phyloP scores from a whole-genome alignment of 2,329 filamentous ascomycete genomes.

The Hawksworthiomyces lignivorus region DNA sequence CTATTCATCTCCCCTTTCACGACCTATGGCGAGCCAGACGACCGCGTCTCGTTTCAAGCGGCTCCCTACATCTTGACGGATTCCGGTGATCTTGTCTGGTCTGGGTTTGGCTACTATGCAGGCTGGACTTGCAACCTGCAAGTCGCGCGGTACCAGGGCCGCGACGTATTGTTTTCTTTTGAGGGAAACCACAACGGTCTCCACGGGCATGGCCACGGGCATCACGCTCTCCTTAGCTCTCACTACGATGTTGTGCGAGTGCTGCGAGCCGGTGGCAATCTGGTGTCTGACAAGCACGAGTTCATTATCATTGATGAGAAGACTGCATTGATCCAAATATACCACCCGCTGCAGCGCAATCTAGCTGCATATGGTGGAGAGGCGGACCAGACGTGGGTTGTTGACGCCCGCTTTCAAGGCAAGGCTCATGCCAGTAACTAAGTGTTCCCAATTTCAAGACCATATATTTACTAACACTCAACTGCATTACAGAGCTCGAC shows the following conservation, averaged over 20 bases:
- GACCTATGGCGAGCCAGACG: conserved; percentile 15
- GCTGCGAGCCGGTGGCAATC: conserved; percentile 43
- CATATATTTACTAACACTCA: neutral
- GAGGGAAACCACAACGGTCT: conserved; percentile 44
- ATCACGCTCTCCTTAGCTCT: conserved; percentile 44
- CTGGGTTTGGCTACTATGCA: conserved; percentile 43
- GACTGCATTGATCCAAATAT: conserved; percentile 46
- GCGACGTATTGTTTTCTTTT: conserved; percentile 45
- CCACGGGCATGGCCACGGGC: conserved; percentile 47
- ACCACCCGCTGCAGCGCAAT: conserved; percentile 40
- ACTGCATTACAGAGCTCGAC: conserved; percentile 31
- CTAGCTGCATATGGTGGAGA: conserved; percentile 37
- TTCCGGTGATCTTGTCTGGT: conserved; percentile 50
- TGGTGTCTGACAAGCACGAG: conserved; percentile 46
- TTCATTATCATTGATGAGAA: conserved; percentile 45
- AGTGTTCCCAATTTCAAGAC: too few relatives aligned
- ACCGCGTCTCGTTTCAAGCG: conserved; percentile 32
- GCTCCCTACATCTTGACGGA: conserved; percentile 49
- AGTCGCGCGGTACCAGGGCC: conserved; percentile 38
- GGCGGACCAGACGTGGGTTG: conserved; percentile 46
- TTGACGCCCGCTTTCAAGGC: conserved; percentile 47
- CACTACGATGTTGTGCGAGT: conserved; percentile 47
- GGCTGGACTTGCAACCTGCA: conserved; percentile 49
- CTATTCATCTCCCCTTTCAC: conserved; percentile 19
- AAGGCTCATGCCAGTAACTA: conserved; percentile 11